Percentiles rank a stretch among this genome's conserved stretches.
These are phyloP conservation scores for Citrus sinensis DNA, from an alignment of 345 rosid species.

Conservation along the genomic window DNA sequence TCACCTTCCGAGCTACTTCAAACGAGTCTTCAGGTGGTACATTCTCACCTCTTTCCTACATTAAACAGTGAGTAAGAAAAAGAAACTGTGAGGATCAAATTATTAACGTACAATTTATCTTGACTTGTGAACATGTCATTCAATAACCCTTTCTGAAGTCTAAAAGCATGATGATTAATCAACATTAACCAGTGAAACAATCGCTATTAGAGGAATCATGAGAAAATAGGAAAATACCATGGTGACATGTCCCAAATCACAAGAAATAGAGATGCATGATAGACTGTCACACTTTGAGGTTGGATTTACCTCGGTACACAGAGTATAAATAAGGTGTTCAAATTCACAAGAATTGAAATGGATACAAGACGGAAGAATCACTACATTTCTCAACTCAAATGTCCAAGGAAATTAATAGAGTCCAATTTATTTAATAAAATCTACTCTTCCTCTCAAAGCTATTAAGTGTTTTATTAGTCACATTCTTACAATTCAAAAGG, in stretches of 20 bases:
- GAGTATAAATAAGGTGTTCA: not conserved
- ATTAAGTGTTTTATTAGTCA: not conserved
- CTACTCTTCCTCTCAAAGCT: not conserved
- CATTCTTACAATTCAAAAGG: not conserved
- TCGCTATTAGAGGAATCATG: not conserved
- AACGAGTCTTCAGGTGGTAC: constrained; percentile 96
- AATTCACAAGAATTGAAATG: not conserved
- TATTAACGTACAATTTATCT: not conserved
- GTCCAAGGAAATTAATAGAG: not conserved
- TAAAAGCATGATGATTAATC: not conserved
- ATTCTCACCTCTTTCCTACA: constrained; percentile 97
- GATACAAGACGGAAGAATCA: not conserved
- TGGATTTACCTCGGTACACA: not conserved
- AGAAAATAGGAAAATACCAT: not conserved
- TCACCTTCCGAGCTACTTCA: constrained; percentile 91
- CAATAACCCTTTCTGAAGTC: not conserved
- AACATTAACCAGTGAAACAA: not conserved
- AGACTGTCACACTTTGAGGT: not conserved
- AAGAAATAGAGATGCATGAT: not conserved
- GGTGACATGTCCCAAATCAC: not conserved
- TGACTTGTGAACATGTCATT: not conserved
- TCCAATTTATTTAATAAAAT: not conserved
- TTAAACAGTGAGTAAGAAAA: constrained; percentile 22
- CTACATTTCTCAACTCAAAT: not conserved
- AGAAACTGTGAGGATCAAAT: not conserved